Base-by-base conservation (phyloP, 2,329 filamentous ascomycete species). In the Colletotrichum sp. region DNA sequence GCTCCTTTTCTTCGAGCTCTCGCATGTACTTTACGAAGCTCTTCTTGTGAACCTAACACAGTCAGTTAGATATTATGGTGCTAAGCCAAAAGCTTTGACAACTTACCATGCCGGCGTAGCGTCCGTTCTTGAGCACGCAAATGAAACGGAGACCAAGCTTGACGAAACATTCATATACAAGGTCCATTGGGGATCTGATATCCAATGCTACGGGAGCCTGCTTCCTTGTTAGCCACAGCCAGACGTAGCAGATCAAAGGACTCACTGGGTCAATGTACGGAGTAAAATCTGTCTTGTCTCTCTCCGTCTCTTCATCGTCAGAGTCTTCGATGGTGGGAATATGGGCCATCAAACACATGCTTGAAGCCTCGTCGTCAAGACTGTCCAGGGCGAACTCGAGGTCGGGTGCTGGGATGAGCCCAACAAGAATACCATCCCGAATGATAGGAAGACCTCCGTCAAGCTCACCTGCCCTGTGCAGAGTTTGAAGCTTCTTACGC, bases 101-200 rank as follows among this genome's bases (percentile, higher is more conserved):
- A 87, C 92, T 87, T 84, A 98, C 95, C 89, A 99, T 91, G 77
- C 97, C 97, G 3, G 94, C 95, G 85, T 95, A 99, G 77, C 92
- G 92, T 29, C 97, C 97, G 79, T 98, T 93, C 71, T 91, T 91
- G 30, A 97, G 87, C 6, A 98, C 96, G 83, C 97, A 99, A 66
- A 99, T 94, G 84, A 98, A 99, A 77, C 97, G 90, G 79, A 99
- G 85, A 2, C 97, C 97, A 11, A 99, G 89, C 85, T 99, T 99
- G 67, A 95, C 95, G 83, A 99, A 99, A 81, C 96, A 96, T 83
- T 99, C 97, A 81, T 98, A 98, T 6, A 98, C 97, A 52, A 99
- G 87, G 82, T 99, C 96, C 91, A 99, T 96, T 0, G 97, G 95
- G 1, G 94, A 97, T 79, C 93, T 92, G 34, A 98, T 94, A 81